Evolutionary conservation across 2,329 filamentous ascomycete genomes (phyloP).

Genomic region (Talaromyces sp.): DNA sequence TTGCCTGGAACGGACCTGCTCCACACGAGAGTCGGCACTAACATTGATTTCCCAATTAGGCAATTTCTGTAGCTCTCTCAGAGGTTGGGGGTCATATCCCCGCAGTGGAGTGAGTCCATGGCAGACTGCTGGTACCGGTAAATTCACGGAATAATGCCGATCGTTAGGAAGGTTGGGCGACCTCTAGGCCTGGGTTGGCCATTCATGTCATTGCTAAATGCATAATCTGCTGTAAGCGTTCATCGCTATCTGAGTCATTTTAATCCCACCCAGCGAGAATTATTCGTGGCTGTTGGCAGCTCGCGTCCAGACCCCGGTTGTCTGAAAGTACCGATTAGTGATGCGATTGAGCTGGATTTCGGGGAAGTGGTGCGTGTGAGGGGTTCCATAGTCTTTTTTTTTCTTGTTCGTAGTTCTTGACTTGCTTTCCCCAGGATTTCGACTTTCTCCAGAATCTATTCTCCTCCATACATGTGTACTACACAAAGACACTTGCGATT

Average conservation of each 20-base stretch:
- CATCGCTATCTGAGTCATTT: neutral
- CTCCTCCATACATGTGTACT: neutral
- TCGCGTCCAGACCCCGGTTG: neutral
- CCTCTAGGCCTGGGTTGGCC: neutral
- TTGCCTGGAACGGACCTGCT: neutral
- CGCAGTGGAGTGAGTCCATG: neutral
- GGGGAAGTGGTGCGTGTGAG: neutral
- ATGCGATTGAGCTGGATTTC: conserved; percentile 1
- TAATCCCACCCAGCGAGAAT: neutral
- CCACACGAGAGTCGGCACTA: neutral
- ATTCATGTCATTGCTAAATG: neutral
- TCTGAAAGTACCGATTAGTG: neutral
- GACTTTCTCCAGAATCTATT: neutral
- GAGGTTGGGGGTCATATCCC: neutral
- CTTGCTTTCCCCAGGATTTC: neutral
- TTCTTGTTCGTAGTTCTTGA: neutral
- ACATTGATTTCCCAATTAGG: neutral
- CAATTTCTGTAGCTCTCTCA: neutral
- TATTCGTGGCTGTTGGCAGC: neutral
- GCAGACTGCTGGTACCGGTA: neutral
- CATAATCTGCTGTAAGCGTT: neutral
- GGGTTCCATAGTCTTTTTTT: neutral
- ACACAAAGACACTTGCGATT: neutral
- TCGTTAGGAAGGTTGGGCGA: conserved; percentile 14
- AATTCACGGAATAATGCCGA: conserved; percentile 7